phyloP scores from a whole-genome alignment of 495 filamentous ascomycete genomes.

The Bacidia rubella region DNA sequence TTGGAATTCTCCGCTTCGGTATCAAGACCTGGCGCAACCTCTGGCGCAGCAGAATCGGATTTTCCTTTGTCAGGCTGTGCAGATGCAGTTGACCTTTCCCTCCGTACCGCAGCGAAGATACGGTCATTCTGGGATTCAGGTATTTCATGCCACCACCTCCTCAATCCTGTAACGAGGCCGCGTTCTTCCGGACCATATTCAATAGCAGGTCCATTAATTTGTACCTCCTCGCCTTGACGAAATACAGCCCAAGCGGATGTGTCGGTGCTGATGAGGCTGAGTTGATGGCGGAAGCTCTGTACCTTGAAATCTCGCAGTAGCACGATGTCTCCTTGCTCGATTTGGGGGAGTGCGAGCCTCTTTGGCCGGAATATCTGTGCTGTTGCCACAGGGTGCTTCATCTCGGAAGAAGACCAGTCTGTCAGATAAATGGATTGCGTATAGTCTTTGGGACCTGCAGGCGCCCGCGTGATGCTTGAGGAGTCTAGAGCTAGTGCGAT shows the following conservation, averaged over 20 bases:
- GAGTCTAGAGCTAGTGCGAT: slow-evolving; percentile 51
- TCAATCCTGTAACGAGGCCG: slow-evolving; percentile 39
- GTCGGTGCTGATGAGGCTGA: slow-evolving; percentile 34
- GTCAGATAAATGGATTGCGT: slow-evolving; percentile 54
- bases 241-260: slow-evolving; percentile 57
- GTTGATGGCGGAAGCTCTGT: slow-evolving; percentile 29
- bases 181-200: slow-evolving; percentile 49
- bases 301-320: slow-evolving; percentile 66
- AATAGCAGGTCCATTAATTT: slow-evolving; percentile 48
- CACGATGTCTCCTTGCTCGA: slow-evolving; percentile 58
- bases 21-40: too few species aligned
- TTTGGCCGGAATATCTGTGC: slow-evolving; percentile 66
- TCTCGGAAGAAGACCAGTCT: slow-evolving; percentile 43
- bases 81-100: background rate
- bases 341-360: slow-evolving; percentile 52
- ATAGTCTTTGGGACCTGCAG: slow-evolving; percentile 55
- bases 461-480: slow-evolving; percentile 42
- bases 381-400: slow-evolving; percentile 13
- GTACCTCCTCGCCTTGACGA: slow-evolving; percentile 28
- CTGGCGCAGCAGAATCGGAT: too few species aligned
- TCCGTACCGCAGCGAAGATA: slow-evolving; percentile 17
- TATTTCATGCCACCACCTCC: slow-evolving; percentile 35
- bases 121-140: slow-evolving; percentile 21
- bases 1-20: too few species aligned
- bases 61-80: background rate